Base-by-base conservation (phyloP, 2,329 filamentous ascomycete species). In the Penicillium digitatum region DNA sequence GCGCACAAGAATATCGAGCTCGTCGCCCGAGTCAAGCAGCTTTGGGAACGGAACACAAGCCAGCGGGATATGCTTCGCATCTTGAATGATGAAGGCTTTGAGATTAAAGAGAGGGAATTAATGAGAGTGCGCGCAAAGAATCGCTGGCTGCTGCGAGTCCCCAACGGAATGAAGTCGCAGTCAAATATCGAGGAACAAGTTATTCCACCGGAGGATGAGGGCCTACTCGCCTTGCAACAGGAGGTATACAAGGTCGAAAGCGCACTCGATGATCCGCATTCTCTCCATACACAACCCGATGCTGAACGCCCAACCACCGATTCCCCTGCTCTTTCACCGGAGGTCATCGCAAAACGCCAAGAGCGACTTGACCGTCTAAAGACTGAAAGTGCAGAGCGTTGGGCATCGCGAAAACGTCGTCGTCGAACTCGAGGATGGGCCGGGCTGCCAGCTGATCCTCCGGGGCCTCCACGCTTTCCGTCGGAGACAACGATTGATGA, bases 401-500 rank as follows among this genome's bases (percentile, higher is more conserved):
- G 84, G 81, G 78, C 78, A 8, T 76, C 81, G 8, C 79, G 84
- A 55, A 90, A 89, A 69, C 82, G 87, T 50, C 81, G 87, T 48
- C 83, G 87, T 58, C 81, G 87, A 44, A 87, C 85, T 51, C 81
- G 83, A 63, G 82, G 82, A n/a, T 88, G 84, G 78, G 85, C 82
- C 39, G 85, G 86, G 2, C 70, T 88, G 26, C 84, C 87, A 14
- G 81, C 86, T 35, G 87, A 89, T 66, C 83, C 84, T 7, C 81
- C 85, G 1, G 84, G 85, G 5, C 83, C 86, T 20, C 85, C 87
- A 14, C 83, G 89, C 22, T 94, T 90, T 60, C 88, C 88, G 1
- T 93, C 89, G 0, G 89, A 94, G 71, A 92, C 87, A 12, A 92
- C 89, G 0, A 82, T 94, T 55, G 87, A 89, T 61, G 88, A 93